A percentile compares a stretch with the other conserved stretches of the same genome.
Evolutionary conservation across 1,139 yeast genomes (phyloP).

Genomic region (Hemisphaericaspora lyxosophila): DNA sequence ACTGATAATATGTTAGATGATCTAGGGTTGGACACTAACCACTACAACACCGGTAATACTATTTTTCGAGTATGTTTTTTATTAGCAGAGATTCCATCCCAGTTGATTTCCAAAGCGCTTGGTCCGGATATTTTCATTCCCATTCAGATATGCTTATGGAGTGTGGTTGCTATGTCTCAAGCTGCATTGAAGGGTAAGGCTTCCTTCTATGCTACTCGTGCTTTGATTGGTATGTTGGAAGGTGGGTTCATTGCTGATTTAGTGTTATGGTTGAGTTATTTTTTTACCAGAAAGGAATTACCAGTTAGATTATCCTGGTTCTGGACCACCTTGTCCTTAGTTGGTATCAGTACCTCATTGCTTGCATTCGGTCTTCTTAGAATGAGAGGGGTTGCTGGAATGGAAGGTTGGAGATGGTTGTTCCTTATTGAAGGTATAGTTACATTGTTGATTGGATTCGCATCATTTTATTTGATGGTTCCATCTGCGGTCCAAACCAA

Average conservation of each 20-base stretch:
- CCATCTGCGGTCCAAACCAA: conserved; percentile 58
- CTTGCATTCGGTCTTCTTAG: conserved; percentile 33
- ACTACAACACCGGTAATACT: conserved; percentile 33
- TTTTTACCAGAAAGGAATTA: conserved; percentile 27
- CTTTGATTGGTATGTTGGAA: conserved; percentile 27
- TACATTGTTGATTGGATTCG: conserved; percentile 55
- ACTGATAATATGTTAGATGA: conserved; percentile 32
- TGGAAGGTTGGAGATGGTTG: conserved; percentile 62
- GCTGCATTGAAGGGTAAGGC: conserved; percentile 23
- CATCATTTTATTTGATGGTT: conserved; percentile 56
- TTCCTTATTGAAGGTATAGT: conserved; percentile 63
- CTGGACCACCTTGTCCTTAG: conserved; percentile 20
- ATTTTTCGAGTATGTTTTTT: conserved; percentile 28
- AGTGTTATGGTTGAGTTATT: conserved; percentile 26
- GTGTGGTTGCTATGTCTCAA: conserved; percentile 30
- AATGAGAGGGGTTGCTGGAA: conserved; percentile 25
- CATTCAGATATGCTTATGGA: conserved; percentile 32
- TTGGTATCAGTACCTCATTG: conserved; percentile 40
- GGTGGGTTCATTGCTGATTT: conserved; percentile 35
- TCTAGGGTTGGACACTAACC: too few species aligned
- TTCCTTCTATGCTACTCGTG: conserved; percentile 29
- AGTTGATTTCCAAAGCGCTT: conserved; percentile 29
- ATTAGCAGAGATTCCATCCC: conserved; percentile 35
- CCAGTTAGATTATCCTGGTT: conserved; percentile 24
- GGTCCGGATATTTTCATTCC: conserved; percentile 37